These are phyloP conservation scores for Gloeopeniophorella convolvens DNA, from an alignment of 768 basidiomycete genomes.

Conservation along the genomic window DNA sequence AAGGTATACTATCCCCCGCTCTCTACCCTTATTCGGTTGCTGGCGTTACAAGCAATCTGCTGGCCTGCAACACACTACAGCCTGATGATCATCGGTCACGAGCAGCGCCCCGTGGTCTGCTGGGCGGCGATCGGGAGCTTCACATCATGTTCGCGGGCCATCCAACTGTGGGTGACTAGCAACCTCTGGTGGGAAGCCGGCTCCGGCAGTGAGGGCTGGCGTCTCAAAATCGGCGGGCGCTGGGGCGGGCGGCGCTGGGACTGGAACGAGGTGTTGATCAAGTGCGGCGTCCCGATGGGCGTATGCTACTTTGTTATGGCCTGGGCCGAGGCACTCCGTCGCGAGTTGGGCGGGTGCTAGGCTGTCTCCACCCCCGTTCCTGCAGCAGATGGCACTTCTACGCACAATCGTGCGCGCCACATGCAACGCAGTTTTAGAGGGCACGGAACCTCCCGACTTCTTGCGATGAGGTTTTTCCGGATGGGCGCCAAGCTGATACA, in stretches of 20 bases:
- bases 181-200: constrained; percentile 47
- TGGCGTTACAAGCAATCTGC: constrained; percentile 92
- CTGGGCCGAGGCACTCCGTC: constrained; percentile 47
- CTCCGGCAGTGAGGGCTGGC: constrained; percentile 12
- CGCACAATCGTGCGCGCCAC: not conserved
- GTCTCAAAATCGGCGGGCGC: constrained; percentile 27
- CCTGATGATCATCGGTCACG: constrained; percentile 62
- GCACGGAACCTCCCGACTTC: not conserved
- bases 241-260: constrained; percentile 71
- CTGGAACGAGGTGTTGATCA: constrained; percentile 63
- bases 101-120: constrained; percentile 68
- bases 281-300: constrained; percentile 70
- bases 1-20: constrained; percentile 82
- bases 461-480: not conserved
- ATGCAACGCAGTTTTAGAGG: not conserved
- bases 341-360: constrained; percentile 30
- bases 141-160: constrained; percentile 72
- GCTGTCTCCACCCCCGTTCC: constrained; percentile 6
- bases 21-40: constrained; percentile 82
- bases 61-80: constrained; percentile 92
- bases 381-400: too few species aligned
- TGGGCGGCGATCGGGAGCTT: constrained; percentile 91
- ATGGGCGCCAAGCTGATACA: not conserved
- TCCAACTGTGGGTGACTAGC: constrained; percentile 95
- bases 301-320: constrained; percentile 75